A percentile compares a stretch with the other conserved stretches of the same genome.
These are phyloP conservation scores for Spinellus fusiger DNA, from an alignment of 192 early-diverging fungal genomes.

Conservation along the genomic window DNA sequence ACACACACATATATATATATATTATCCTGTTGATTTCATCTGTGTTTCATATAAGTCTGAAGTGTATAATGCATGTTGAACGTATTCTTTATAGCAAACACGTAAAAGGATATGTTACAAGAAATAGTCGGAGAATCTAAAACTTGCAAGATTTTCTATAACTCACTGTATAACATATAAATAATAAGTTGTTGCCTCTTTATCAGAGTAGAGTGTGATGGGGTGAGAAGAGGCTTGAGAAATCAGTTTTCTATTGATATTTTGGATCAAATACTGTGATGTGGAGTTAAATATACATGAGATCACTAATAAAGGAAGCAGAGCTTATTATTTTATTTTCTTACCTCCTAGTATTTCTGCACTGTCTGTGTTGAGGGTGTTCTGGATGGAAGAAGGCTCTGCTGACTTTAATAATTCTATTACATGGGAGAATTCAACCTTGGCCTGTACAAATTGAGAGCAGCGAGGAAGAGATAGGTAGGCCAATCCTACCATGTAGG, in stretches of 20 bases:
- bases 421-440: conserved; percentile 17
- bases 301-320: no score
- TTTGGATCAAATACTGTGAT: conserved; percentile 57
- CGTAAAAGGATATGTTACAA: no score
- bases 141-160: no score
- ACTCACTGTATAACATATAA: neutral
- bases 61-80: no score
- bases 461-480: conserved; percentile 40
- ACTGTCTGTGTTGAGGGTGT: conserved; percentile 7
- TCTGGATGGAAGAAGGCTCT: conserved; percentile 11
- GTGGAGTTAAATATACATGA: no score
- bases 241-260: conserved; percentile 55
- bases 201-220: conserved; percentile 39
- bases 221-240: conserved; percentile 59
- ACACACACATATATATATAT: no score
- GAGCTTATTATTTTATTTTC: neutral
- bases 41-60: no score
- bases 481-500: conserved; percentile 35
- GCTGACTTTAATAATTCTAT: neutral
- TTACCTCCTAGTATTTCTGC: neutral
- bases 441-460: conserved; percentile 31
- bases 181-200: conserved; percentile 29
- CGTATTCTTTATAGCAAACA: no score
- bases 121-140: no score
- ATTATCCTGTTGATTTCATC: no score